Percentiles rank a stretch among this genome's conserved stretches.
These are phyloP conservation scores for Erysimum cheiri DNA, from an alignment of 441 rosid species.

Conservation along the genomic window DNA sequence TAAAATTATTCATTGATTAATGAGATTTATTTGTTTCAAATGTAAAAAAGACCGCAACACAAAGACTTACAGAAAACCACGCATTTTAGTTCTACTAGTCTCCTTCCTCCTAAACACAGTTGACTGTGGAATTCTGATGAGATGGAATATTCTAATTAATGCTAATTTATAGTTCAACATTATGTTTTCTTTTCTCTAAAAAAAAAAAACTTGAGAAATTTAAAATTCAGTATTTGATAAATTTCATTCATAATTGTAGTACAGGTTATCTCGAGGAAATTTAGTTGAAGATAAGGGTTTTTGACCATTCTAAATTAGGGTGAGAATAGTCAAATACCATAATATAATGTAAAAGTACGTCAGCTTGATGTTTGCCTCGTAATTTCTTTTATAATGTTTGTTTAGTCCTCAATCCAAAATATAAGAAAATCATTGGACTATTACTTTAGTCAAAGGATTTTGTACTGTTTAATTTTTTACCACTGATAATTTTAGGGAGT, in stretches of 20 bases:
- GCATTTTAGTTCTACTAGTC: neutral
- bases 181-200: too few species aligned
- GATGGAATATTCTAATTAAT: neutral
- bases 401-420: neutral
- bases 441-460: neutral
- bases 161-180: neutral
- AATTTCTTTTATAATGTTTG: neutral
- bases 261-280: neutral
- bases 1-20: neutral
- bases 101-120: neutral
- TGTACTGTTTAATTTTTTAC: neutral
- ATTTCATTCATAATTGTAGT: neutral
- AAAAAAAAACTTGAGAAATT: too few species aligned
- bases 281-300: neutral
- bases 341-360: neutral
- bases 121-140: neutral
- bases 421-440: neutral
- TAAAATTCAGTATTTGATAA: neutral
- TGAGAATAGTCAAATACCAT: conserved; percentile 24
- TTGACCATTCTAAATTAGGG: neutral
- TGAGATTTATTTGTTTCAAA: neutral
- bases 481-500: neutral
- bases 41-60: neutral
- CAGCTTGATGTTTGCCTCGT: conserved; percentile 14
- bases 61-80: neutral